Base-by-base conservation (phyloP, 495 filamentous ascomycete species). In the Daldinia loculata region DNA sequence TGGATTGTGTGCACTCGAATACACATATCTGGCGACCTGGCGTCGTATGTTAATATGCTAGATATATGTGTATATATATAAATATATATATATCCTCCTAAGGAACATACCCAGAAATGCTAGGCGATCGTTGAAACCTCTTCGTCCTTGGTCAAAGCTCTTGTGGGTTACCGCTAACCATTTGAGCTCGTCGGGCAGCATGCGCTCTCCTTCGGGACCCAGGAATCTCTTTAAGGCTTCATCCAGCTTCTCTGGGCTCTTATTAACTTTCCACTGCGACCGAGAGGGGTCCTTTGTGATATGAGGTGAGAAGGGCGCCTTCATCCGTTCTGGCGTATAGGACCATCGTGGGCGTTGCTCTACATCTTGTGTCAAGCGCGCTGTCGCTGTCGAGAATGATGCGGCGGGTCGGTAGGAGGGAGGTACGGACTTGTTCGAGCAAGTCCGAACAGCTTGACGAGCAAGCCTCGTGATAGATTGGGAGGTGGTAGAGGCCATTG, bases 151-250 rank as follows among this genome's bases (percentile, higher is more conserved):
- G 81, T 98, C 95, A 78, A 97, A 98, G 80, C 93, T 97, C 89
- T 98, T 98, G 80, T 99, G 95, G 41, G 95, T 99, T 63, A 99
- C 87, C 11, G 95, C 94, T 71, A 98, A 85, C 95, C 95, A 99
- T 81, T 98, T 97, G 71, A 95, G 84, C 81, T 98, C 94, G 2
- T 97, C 93, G 36, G 89, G 89, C 68, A 98, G 84, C 77, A 94
- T 74, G 69, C 86, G 84, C 62, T 90, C 86, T 70, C 92, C 91
- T 61, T 86, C 85, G 60, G 79, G 79, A 22, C 94, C 93, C 58
- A 98, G 81, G 63, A 98, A 78, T 27, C 81, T 82, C 43, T 84
- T 83, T 78, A 97, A 95, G 77, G 93, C 90, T 41, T 83, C 78
- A 76, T 98, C 91, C 43, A 99, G 81, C 63, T 83, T 80, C 56